phyloP scores from a whole-genome alignment of 345 rosid genomes.

The Ricinus communis region DNA sequence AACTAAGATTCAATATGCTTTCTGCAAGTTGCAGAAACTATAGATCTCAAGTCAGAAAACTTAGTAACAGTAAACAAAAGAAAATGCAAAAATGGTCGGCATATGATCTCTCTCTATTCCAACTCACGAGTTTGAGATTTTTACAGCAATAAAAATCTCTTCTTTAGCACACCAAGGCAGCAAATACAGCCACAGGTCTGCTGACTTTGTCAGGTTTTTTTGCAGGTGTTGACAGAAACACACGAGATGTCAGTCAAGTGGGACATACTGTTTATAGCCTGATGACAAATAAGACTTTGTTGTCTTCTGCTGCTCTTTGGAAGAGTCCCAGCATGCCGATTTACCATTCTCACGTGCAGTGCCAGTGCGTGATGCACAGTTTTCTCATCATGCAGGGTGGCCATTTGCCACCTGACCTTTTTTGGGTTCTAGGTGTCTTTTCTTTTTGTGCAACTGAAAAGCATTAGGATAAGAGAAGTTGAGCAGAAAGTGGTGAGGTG shows the following conservation, averaged over 20 bases:
- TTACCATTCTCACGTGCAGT: too few relatives aligned
- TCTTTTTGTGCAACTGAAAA: too few relatives aligned
- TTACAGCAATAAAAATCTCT: neutral
- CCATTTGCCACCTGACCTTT: too few relatives aligned
- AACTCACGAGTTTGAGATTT: neutral
- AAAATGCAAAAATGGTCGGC: too few relatives aligned
- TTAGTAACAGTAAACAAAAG: neutral
- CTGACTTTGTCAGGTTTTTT: conserved; percentile 8
- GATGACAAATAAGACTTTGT: neutral
- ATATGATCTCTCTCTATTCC: neutral
- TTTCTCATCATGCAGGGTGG: too few relatives aligned
- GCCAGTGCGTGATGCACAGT: too few relatives aligned
- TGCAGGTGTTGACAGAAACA: conserved; percentile 17
- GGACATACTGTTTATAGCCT: neutral
- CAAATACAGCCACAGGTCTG: neutral
- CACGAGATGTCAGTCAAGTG: conserved; percentile 12
- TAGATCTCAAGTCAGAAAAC: conserved; percentile 12
- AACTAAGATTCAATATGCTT: neutral
- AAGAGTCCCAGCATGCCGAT: too few relatives aligned
- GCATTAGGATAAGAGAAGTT: too few relatives aligned
- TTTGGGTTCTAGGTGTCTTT: too few relatives aligned
- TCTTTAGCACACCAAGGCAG: neutral
- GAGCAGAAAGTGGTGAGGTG: too few relatives aligned
- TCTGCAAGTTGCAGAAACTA: conserved; percentile 3
- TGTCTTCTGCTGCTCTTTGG: neutral